Evolutionary conservation across 768 basidiomycete genomes (phyloP).

Genomic region (Candolleomyces eurysporus): DNA sequence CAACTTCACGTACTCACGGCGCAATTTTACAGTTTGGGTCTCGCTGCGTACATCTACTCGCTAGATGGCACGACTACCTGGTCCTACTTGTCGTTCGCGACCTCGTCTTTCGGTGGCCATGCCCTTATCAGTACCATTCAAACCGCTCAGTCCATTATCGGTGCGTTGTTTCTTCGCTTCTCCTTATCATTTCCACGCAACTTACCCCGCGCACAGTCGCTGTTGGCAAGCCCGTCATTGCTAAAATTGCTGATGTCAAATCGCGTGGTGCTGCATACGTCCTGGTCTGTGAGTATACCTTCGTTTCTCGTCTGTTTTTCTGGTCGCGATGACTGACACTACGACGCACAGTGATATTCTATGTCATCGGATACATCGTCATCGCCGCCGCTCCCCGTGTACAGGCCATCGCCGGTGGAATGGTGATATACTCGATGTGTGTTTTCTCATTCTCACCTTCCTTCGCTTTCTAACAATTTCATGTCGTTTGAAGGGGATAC

Average conservation of each 20-base stretch:
- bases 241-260: slow-evolving; percentile 69
- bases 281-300: slow-evolving; percentile 46
- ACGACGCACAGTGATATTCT: slow-evolving; percentile 45
- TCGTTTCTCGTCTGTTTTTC: not conserved
- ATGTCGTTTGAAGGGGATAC: slow-evolving; percentile 49
- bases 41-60: slow-evolving; percentile 76
- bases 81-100: slow-evolving; percentile 59
- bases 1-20: not conserved
- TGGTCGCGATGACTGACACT: not conserved
- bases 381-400: slow-evolving; percentile 51
- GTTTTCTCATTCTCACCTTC: slow-evolving; percentile 15
- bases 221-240: slow-evolving; percentile 65
- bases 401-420: slow-evolving; percentile 48
- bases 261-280: slow-evolving; percentile 66
- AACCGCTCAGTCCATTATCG: slow-evolving; percentile 51
- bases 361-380: slow-evolving; percentile 54
- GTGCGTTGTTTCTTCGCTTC: slow-evolving; percentile 29
- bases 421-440: slow-evolving; percentile 56
- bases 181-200: not conserved
- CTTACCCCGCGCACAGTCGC: slow-evolving; percentile 24
- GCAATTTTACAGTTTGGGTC: slow-evolving; percentile 42
- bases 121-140: slow-evolving; percentile 55
- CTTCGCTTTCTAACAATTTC: slow-evolving; percentile 15
- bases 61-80: slow-evolving; percentile 70
- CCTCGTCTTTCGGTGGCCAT: slow-evolving; percentile 51